Base-by-base conservation (phyloP, 2,329 filamentous ascomycete species). In the Dryadomyces quercivorus region DNA sequence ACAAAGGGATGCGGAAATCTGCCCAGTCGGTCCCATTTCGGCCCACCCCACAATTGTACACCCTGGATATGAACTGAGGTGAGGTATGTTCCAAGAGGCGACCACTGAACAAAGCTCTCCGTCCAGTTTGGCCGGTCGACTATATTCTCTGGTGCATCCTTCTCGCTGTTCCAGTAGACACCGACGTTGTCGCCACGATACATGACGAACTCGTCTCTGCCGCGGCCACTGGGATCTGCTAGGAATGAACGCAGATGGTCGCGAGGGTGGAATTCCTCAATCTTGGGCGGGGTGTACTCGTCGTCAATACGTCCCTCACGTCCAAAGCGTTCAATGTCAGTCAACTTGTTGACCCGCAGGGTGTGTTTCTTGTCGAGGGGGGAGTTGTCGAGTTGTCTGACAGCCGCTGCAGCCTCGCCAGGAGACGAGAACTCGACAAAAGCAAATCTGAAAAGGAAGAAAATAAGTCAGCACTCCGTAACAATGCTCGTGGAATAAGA, bases 91-190 rank as follows among this genome's bases (percentile, higher is more conserved):
- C 93, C 93, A 61, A 88, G 83, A 46, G 93, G 93, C 55, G 93
- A 97, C 93, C 93, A 98, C 73, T 95, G 89, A 51, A 98, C 85
- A 67, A 98, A 98, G 42, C 88, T 88, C 72, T 98, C 93, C 57
- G 93, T 98, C 93, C 93, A 98, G 77, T 94, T 88, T 64, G 86
- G 84, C 62, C 93, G 85, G 66, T 97, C 92, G 56, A 98, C 88
- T 42, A 96, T 81, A 59, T 81, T 82, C 70, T 98, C 93, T 5
- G 92, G 90, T 21, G 78, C 71, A 57, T 96, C 91, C 71, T 86
- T 92, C 73, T 95, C 93, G 76, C 94, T 95, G 75, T 97, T 97
- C 92, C 92, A 98, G 77, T 87, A 95, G 6, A 98, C 86, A 57
- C 90, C 91, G 42, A 98, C 93, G 59, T 85, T 86, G 53, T 98